Conservation (phyloP, 192 early-diverging fungal species). For the Jimgerdemannia flammicorona region DNA sequence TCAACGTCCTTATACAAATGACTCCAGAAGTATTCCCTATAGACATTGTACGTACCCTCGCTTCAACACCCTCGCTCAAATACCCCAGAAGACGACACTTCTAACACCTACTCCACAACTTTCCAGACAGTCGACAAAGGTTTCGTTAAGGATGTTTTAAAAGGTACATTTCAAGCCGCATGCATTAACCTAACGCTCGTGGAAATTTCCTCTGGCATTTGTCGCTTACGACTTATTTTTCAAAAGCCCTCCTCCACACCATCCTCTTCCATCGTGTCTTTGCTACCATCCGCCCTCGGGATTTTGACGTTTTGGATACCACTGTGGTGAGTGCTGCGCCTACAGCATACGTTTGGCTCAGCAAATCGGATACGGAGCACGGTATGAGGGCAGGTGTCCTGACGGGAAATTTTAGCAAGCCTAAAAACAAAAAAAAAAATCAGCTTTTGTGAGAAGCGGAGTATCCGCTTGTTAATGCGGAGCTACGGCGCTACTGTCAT, state of each 20-base stretch:
- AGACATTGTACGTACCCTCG: conserved; percentile 28
- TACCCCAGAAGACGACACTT: background rate
- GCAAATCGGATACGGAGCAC: background rate
- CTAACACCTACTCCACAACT: background rate
- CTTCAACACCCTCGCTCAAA: background rate
- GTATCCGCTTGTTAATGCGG: too few species aligned
- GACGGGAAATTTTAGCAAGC: too few species aligned
- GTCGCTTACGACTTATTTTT: background rate
- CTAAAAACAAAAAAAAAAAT: too few species aligned
- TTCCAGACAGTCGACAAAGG: conserved; percentile 27
- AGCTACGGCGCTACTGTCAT: too few species aligned
- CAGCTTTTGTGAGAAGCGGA: too few species aligned
- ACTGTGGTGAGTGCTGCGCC: conserved; percentile 39
- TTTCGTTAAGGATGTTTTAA: conserved; percentile 30
- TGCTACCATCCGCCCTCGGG: conserved; percentile 47
- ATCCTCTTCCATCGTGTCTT: conserved; percentile 60
- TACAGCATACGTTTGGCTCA: background rate
- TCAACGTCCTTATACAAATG: conserved; percentile 6
- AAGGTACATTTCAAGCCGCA: conserved; percentile 20
- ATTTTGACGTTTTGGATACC: conserved; percentile 48
- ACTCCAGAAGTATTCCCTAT: conserved; percentile 23
- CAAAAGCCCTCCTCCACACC: conserved; percentile 48
- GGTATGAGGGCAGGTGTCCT: too few species aligned
- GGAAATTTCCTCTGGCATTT: too few species aligned
- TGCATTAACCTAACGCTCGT: too few species aligned